phyloP scores from a whole-genome alignment of 176 grass and related monocot genomes.

The Bonia amplexicaulis region DNA sequence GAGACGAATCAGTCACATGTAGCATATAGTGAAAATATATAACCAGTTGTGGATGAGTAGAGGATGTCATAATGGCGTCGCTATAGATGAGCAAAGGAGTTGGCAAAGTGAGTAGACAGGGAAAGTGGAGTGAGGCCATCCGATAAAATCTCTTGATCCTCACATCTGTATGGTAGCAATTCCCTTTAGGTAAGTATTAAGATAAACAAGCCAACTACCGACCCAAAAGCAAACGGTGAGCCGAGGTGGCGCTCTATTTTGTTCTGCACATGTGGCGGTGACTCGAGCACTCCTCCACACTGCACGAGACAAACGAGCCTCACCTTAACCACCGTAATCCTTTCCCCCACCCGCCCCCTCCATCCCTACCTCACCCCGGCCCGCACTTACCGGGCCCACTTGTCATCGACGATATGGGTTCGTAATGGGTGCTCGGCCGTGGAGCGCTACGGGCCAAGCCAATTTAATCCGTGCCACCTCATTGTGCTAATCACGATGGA shows the following conservation, averaged over 20 bases:
- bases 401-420: not conserved
- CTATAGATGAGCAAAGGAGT: no score
- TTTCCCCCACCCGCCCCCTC: not conserved
- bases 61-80: no score
- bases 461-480: conserved; percentile 1
- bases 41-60: no score
- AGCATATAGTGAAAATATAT: no score
- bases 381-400: rapidly evolving
- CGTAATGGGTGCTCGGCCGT: rapidly evolving
- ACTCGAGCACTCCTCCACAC: not conserved
- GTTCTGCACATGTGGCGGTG: not conserved
- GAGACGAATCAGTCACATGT: no score
- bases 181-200: no score
- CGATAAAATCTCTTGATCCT: no score
- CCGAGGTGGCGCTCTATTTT: not conserved
- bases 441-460: not conserved
- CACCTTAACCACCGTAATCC: not conserved
- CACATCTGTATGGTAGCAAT: no score
- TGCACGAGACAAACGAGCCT: not conserved
- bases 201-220: not conserved
- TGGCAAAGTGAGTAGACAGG: no score
- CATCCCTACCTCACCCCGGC: rapidly evolving
- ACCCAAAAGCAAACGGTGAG: not conserved
- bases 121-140: no score
- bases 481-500: not conserved